Conservation (phyloP, 345 rosid genomes). For the Crucihimalaya himalaica region DNA sequence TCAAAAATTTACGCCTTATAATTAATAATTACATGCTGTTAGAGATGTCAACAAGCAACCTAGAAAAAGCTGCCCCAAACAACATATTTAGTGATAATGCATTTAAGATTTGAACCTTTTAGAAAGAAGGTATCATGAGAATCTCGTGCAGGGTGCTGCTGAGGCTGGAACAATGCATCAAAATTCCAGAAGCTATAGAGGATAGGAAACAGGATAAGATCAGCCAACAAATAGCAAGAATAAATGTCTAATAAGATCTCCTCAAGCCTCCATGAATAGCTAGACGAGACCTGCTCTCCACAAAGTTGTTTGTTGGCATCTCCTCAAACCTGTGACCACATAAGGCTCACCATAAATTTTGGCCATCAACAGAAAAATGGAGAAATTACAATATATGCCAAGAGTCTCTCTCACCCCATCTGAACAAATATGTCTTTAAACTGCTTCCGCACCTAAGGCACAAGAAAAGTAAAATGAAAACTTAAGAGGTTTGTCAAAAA, state of each 20-base stretch:
- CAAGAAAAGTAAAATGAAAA: not conserved
- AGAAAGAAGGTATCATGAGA: constrained; percentile 93
- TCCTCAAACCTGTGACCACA: constrained; percentile 78
- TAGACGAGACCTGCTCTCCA: constrained; percentile 79
- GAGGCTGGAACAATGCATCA: constrained; percentile 94
- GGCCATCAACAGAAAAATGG: not conserved
- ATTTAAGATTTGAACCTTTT: constrained; percentile 50
- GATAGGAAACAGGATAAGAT: constrained; percentile 1
- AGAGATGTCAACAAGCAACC: not conserved
- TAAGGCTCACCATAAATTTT: constrained; percentile 3
- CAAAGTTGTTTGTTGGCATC: constrained; percentile 93
- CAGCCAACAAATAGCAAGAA: not conserved
- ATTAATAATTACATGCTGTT: not conserved
- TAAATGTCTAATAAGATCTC: not conserved
- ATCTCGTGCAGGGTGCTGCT: constrained; percentile 99
- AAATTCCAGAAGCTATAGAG: constrained; percentile 91
- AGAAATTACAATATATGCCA: not conserved
- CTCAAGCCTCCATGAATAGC: not conserved
- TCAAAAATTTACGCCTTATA: not conserved
- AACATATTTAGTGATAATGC: not conserved
- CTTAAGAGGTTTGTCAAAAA: not conserved
- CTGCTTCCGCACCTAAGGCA: constrained; percentile 65
- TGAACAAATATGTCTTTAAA: constrained; percentile 72
- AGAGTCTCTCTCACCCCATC: constrained; percentile 60
- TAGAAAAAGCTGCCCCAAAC: not conserved